Evolutionary conservation across 768 basidiomycete species (phyloP).

Genomic region (Polyporus arcularius): DNA sequence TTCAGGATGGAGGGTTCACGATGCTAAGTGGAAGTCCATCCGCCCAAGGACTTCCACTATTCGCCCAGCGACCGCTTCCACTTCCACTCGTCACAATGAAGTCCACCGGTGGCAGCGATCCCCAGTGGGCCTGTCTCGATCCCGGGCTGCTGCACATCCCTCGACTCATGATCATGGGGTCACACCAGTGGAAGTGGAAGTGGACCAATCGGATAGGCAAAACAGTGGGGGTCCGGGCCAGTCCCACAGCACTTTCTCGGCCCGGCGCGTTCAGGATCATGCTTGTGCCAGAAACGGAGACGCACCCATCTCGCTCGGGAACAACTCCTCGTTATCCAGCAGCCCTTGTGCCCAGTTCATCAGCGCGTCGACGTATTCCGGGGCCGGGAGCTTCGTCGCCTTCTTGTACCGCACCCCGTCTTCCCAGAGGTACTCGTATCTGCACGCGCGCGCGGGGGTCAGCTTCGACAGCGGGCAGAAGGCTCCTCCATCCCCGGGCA

Average conservation of each 20-base stretch:
- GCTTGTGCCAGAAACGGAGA: constrained; percentile 8
- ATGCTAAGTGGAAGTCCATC: too few species aligned
- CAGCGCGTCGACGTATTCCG: constrained; percentile 94
- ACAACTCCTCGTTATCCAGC: constrained; percentile 88
- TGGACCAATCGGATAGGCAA: too few species aligned
- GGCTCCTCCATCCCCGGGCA: background rate
- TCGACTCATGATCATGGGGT: too few species aligned
- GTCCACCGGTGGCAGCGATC: too few species aligned
- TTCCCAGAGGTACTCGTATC: constrained; percentile 96
- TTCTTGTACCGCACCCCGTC: constrained; percentile 85
- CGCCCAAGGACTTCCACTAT: too few species aligned
- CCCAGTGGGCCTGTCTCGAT: too few species aligned
- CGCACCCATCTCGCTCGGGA: constrained; percentile 93
- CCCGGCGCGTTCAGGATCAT: background rate
- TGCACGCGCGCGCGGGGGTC: constrained; percentile 31
- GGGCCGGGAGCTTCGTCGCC: constrained; percentile 92
- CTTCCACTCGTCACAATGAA: too few species aligned
- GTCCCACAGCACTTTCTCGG: background rate
- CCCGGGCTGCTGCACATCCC: too few species aligned
- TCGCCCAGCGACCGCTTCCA: too few species aligned
- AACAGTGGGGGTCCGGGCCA: too few species aligned
- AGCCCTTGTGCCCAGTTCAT: constrained; percentile 98
- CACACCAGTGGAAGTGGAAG: too few species aligned
- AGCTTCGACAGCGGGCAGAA: constrained; percentile 1
- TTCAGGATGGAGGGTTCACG: too few species aligned